phyloP scores from a whole-genome alignment of 495 filamentous ascomycete genomes.

The Penicillium argentinense region DNA sequence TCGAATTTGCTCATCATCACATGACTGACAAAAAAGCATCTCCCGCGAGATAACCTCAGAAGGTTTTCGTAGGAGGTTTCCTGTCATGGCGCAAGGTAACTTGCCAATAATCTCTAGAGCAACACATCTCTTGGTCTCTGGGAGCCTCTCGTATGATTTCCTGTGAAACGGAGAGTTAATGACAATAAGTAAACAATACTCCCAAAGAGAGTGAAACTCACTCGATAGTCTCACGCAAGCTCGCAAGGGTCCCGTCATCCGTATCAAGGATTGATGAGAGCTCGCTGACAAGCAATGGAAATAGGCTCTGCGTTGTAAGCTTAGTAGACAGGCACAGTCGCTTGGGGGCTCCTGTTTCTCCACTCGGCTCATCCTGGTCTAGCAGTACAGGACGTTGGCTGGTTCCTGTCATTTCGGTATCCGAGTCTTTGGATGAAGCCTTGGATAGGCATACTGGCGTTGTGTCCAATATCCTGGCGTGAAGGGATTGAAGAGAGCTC shows the following conservation, averaged over 20 bases:
- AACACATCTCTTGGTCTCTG: slow-evolving; percentile 32
- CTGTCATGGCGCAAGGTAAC: slow-evolving; percentile 44
- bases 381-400: slow-evolving; percentile 9
- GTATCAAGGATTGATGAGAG: slow-evolving; percentile 20
- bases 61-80: slow-evolving; percentile 19
- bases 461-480: slow-evolving; percentile 4
- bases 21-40: slow-evolving; percentile 36
- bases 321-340: slow-evolving; percentile 22
- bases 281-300: slow-evolving; percentile 20
- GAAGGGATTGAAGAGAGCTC: slow-evolving; percentile 22
- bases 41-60: slow-evolving; percentile 17
- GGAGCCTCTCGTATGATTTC: slow-evolving; percentile 21
- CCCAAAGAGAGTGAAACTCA: slow-evolving; percentile 20
- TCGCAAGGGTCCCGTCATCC: slow-evolving; percentile 20
- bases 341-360: slow-evolving; percentile 24
- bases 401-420: background rate
- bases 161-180: slow-evolving; percentile 18
- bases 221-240: slow-evolving; percentile 27
- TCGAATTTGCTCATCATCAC: slow-evolving; percentile 30
- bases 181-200: background rate
- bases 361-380: slow-evolving; percentile 6
- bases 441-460: background rate
- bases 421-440: background rate
- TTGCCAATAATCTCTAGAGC: slow-evolving; percentile 37
- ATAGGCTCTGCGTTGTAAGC: slow-evolving; percentile 4